Conservation (phyloP, 345 rosid species). For the Eucalyptus erythrocorys region DNA sequence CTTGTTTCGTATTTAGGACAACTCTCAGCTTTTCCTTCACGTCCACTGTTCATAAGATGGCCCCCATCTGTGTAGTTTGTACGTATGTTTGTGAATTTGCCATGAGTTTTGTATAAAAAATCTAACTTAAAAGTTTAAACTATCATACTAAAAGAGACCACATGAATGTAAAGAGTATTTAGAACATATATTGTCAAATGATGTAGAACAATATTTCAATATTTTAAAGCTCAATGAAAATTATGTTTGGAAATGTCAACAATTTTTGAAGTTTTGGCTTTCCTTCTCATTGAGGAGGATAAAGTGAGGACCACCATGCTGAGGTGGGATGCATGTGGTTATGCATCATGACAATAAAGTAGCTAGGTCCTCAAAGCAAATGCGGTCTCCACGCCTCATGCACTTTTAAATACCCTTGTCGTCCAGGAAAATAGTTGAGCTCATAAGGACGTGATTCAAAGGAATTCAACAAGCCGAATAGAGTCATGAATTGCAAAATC, state of each 20-base stretch:
- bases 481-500: not conserved
- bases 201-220: no score
- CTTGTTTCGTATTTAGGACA: not conserved
- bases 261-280: not conserved
- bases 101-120: no score
- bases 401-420: not conserved
- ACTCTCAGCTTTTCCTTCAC: not conserved
- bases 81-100: not conserved
- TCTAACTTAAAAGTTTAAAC: no score
- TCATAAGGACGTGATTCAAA: not conserved
- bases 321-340: not conserved
- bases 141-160: no score
- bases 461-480: not conserved
- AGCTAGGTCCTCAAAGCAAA: not conserved
- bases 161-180: no score
- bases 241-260: not conserved
- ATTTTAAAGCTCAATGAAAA: not conserved
- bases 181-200: no score
- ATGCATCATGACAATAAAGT: not conserved
- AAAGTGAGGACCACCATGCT: not conserved
- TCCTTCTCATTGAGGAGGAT: not conserved
- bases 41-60: not conserved
- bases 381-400: not conserved
- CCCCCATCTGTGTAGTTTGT: not conserved
- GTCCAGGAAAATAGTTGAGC: not conserved